Evolutionary conservation across 192 early-diverging fungal genomes (phyloP).

Genomic region (Lunasporangiospora selenospora): DNA sequence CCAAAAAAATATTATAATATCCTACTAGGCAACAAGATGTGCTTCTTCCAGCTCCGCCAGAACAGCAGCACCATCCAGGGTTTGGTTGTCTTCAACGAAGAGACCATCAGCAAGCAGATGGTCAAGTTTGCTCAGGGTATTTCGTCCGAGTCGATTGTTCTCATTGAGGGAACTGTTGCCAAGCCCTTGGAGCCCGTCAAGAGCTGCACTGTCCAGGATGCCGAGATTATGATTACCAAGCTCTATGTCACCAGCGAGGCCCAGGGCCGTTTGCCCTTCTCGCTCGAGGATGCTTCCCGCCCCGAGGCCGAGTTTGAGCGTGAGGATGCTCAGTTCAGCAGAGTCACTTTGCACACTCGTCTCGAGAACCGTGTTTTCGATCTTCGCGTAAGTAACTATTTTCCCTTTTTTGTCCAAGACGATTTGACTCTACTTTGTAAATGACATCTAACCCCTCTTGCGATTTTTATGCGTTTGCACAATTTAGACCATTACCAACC

Average conservation of each 20-base stretch:
- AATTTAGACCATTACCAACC: slow-evolving; percentile 87
- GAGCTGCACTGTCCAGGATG: slow-evolving; percentile 91
- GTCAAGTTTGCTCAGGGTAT: slow-evolving; percentile 85
- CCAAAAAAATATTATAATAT: too few species aligned
- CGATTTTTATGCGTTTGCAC: slow-evolving; percentile 15
- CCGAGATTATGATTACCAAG: slow-evolving; percentile 82
- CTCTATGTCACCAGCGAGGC: slow-evolving; percentile 78
- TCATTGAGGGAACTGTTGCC: slow-evolving; percentile 82
- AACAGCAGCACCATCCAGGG: slow-evolving; percentile 89
- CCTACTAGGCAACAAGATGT: slow-evolving; percentile 79
- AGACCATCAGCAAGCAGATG: slow-evolving; percentile 92
- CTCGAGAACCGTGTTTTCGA: slow-evolving; percentile 96
- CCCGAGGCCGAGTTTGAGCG: slow-evolving; percentile 81
- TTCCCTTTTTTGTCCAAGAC: background rate
- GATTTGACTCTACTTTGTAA: background rate
- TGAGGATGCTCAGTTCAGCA: slow-evolving; percentile 68
- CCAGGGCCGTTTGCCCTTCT: slow-evolving; percentile 83
- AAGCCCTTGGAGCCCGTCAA: slow-evolving; percentile 85
- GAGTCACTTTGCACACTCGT: slow-evolving; percentile 89
- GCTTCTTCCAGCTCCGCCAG: slow-evolving; percentile 93
- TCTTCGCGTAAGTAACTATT: slow-evolving; percentile 68
- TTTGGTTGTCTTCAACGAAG: slow-evolving; percentile 74
- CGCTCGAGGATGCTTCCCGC: slow-evolving; percentile 89
- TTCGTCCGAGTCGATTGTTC: slow-evolving; percentile 84
- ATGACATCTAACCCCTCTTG: background rate